phyloP scores from a whole-genome alignment of 805 yeast species.

The Starmerella scarabaei region DNA sequence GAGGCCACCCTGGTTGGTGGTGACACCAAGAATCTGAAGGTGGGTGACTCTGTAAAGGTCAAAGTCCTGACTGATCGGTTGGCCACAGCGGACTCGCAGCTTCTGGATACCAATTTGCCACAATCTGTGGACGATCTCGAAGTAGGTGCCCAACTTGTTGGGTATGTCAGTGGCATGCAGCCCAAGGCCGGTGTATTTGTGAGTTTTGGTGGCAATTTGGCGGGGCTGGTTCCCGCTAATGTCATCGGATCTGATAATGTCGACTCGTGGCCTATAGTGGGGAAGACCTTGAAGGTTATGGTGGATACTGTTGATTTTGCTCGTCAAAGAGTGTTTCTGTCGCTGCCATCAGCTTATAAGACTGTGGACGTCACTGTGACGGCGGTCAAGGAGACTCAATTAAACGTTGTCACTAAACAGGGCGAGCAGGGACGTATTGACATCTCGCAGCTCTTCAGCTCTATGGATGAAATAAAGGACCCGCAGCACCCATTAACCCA shows the following conservation, averaged over 20 bases:
- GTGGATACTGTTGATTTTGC: constrained; percentile 58
- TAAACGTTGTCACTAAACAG: constrained; percentile 54
- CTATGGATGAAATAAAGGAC: constrained; percentile 42
- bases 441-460: constrained; percentile 52
- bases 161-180: constrained; percentile 70
- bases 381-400: constrained; percentile 55
- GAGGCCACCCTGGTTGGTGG: constrained; percentile 34
- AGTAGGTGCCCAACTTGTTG: constrained; percentile 42
- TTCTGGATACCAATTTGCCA: constrained; percentile 56
- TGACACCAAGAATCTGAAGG: constrained; percentile 31
- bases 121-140: constrained; percentile 43
- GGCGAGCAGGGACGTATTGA: constrained; percentile 76
- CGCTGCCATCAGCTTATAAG: constrained; percentile 4
- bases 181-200: constrained; percentile 63
- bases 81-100: constrained; percentile 52
- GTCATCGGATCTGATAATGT: constrained; percentile 9
- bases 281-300: constrained; percentile 26
- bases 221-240: constrained; percentile 71
- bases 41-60: constrained; percentile 49
- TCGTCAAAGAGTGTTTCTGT: constrained; percentile 49
- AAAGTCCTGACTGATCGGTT: constrained; percentile 48
- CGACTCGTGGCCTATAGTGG: constrained; percentile 42
- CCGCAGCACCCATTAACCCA: constrained; percentile 42
- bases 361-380: constrained; percentile 33
- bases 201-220: constrained; percentile 54